These are phyloP conservation scores for Aspergillus sp. DNA, from an alignment of 2,329 filamentous ascomycete species.

Conservation along the genomic window DNA sequence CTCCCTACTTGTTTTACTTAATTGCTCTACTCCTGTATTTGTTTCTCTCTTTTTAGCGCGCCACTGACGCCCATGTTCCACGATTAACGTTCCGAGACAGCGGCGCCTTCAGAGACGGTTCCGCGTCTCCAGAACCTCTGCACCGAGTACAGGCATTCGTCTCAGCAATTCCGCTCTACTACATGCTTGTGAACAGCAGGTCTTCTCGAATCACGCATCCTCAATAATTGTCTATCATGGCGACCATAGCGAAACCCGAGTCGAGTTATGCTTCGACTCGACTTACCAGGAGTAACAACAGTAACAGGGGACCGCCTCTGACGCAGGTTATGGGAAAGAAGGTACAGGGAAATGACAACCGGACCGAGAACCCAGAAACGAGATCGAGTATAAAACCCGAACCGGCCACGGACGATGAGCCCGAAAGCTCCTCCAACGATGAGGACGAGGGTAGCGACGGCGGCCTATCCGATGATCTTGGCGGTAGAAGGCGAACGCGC, in stretches of 20 bases:
- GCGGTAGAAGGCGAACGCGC: slow-evolving; percentile 1
- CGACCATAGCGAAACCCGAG: slow-evolving; percentile 12
- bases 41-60: no score
- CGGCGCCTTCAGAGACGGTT: no score
- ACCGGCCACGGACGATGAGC: slow-evolving; percentile 27
- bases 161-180: no score
- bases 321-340: slow-evolving; percentile 10
- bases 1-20: no score
- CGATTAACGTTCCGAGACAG: no score
- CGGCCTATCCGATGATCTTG: slow-evolving; percentile 4
- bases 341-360: slow-evolving; percentile 3
- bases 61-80: no score
- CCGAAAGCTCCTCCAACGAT: slow-evolving; percentile 25
- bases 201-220: background rate
- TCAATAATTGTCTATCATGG: slow-evolving; percentile 10
- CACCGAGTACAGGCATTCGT: no score
- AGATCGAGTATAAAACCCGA: slow-evolving; percentile 5
- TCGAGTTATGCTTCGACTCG: slow-evolving; percentile 18
- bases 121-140: no score
- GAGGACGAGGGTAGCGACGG: slow-evolving; percentile 9
- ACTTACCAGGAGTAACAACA: slow-evolving; percentile 13
- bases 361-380: slow-evolving; percentile 1
- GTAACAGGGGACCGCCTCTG: slow-evolving; percentile 10
- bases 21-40: no score
- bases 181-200: no score